Evolutionary conservation across 768 basidiomycete genomes (phyloP).

Genomic region (Tricholoma furcatifolium): DNA sequence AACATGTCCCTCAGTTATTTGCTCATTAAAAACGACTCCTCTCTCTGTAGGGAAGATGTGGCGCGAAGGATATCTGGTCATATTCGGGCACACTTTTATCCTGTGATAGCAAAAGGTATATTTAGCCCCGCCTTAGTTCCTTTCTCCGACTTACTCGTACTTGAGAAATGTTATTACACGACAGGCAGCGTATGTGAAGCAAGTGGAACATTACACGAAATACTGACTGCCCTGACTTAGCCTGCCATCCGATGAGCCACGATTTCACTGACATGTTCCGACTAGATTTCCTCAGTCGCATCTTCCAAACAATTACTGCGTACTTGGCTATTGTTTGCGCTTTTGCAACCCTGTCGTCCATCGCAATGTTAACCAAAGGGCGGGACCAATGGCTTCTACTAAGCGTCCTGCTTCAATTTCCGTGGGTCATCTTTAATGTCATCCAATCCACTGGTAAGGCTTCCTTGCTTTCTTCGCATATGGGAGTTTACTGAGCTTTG

Average conservation of each 20-base stretch:
- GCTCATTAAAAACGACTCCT: background rate
- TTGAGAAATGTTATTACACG: background rate
- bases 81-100: conserved; percentile 37
- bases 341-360: background rate
- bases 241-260: conserved; percentile 14
- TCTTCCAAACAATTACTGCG: background rate
- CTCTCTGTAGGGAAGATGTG: conserved; percentile 14
- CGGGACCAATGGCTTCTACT: conserved; percentile 29
- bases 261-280: background rate
- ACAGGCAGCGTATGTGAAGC: conserved; percentile 11
- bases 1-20: background rate
- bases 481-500: background rate
- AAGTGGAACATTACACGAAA: too few relatives aligned
- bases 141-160: background rate
- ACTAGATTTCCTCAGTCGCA: background rate
- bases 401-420: conserved; percentile 27
- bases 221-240: conserved; percentile 21
- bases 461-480: background rate
- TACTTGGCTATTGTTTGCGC: background rate
- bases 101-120: conserved; percentile 36
- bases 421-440: conserved; percentile 23
- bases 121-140: background rate
- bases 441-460: background rate
- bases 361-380: background rate
- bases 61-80: conserved; percentile 24